phyloP scores from a whole-genome alignment of 345 rosid genomes.

The Corymbia maculata region DNA sequence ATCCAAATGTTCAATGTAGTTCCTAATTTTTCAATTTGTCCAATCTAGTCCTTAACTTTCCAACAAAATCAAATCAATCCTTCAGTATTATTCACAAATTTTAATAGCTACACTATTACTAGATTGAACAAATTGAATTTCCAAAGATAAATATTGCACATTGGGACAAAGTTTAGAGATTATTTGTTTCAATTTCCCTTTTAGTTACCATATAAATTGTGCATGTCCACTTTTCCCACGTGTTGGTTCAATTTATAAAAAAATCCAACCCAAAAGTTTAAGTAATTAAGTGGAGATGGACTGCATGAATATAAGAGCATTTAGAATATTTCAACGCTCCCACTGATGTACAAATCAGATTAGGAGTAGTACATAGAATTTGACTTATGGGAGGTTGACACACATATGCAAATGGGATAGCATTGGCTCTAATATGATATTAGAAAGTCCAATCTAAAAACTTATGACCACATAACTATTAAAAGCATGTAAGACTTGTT shows the following conservation, averaged over 20 bases:
- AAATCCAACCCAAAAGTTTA: too few species aligned
- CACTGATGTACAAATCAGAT: not conserved
- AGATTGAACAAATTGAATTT: not conserved
- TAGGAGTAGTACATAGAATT: not conserved
- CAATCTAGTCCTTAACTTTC: not conserved
- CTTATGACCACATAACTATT: not conserved
- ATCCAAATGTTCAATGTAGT: not conserved
- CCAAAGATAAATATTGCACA: not conserved
- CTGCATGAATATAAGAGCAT: too few species aligned
- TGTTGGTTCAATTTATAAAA: not conserved
- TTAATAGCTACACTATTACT: not conserved
- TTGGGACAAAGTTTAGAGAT: not conserved
- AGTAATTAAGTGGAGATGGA: not conserved
- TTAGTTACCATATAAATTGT: not conserved
- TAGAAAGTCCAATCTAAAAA: too few species aligned
- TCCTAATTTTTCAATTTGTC: not conserved
- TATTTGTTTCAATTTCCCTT: not conserved
- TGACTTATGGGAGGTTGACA: not conserved
- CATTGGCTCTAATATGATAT: not conserved
- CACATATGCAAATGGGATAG: not conserved
- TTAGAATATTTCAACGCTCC: not conserved
- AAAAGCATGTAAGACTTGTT: not conserved
- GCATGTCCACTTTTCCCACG: not conserved
- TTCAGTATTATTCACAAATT: not conserved
- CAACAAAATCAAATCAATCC: not conserved